phyloP scores from a whole-genome alignment of 164 flowering plant species.

The Brasenia schreberi region DNA sequence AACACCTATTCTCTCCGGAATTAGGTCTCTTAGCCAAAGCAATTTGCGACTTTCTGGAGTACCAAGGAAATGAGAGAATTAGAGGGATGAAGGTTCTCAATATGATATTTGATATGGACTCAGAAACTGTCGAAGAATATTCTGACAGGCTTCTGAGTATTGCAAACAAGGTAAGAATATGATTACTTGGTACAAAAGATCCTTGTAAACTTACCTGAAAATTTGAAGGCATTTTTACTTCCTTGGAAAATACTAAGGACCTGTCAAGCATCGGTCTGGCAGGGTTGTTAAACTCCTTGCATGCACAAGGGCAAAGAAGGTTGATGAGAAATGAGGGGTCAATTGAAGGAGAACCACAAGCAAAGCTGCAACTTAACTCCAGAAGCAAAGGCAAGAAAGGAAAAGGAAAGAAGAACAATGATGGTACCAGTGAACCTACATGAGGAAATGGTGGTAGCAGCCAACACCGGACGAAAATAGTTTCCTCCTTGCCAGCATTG shows the following conservation, averaged over 20 bases:
- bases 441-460: too few relatives aligned
- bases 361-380: neutral
- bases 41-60: neutral
- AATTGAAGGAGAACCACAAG: conserved; percentile 1
- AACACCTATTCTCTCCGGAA: neutral
- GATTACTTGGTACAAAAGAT: neutral
- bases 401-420: neutral
- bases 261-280: conserved; percentile 2
- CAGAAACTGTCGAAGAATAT: conserved; percentile 1
- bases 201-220: conserved; percentile 1
- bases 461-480: too few relatives aligned
- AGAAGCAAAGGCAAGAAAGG: neutral
- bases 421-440: too few relatives aligned
- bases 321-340: conserved; percentile 1
- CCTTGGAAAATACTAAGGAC: neutral
- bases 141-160: conserved; percentile 1
- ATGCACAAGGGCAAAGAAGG: conserved; percentile 3
- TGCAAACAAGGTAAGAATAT: conserved; percentile 3
- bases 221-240: conserved; percentile 1
- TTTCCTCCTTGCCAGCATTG: too few relatives aligned
- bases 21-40: conserved; percentile 16
- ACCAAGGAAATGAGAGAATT: conserved; percentile 1
- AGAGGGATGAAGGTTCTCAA: neutral
- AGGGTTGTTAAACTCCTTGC: conserved; percentile 1
- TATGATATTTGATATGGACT: neutral